Percentiles rank a stretch among this genome's conserved stretches.
Conservation (phyloP, 78 protist species). For the Dictyostelium purpureum region DNA sequence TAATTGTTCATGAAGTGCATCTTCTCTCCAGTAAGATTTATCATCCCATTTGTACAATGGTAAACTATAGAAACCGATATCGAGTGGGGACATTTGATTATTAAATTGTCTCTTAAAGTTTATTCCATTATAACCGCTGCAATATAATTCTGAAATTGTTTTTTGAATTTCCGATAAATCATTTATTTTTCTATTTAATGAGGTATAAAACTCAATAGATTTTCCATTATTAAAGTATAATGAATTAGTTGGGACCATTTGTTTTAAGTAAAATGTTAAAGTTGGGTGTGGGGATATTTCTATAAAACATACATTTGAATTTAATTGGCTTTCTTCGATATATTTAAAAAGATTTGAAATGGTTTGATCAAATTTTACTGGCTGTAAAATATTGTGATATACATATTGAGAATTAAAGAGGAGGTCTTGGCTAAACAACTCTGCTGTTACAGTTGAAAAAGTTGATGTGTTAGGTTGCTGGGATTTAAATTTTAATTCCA, state of each 20-base stretch:
- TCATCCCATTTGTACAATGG: conserved; percentile 38
- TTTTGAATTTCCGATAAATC: not conserved
- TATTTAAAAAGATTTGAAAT: not conserved
- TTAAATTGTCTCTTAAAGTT: too few relatives aligned
- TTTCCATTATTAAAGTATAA: not conserved
- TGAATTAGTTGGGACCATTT: not conserved
- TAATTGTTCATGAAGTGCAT: not conserved
- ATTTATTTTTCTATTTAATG: not conserved
- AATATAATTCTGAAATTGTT: not conserved
- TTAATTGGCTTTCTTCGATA: too few relatives aligned
- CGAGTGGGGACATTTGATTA: too few relatives aligned
- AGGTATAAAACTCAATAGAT: not conserved
- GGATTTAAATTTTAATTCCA: not conserved
- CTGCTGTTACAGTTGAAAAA: conserved; percentile 7
- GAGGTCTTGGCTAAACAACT: not conserved
- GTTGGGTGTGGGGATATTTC: conserved; percentile 71
- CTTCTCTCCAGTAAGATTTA: not conserved
- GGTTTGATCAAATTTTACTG: not conserved
- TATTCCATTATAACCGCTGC: not conserved
- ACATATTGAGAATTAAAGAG: not conserved
- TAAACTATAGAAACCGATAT: too few relatives aligned
- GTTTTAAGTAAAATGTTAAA: not conserved
- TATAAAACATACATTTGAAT: not conserved
- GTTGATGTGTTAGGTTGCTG: not conserved
- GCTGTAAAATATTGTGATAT: not conserved